Base-by-base conservation (phyloP, 768 basidiomycete species). In the Trametes gibbosa region DNA sequence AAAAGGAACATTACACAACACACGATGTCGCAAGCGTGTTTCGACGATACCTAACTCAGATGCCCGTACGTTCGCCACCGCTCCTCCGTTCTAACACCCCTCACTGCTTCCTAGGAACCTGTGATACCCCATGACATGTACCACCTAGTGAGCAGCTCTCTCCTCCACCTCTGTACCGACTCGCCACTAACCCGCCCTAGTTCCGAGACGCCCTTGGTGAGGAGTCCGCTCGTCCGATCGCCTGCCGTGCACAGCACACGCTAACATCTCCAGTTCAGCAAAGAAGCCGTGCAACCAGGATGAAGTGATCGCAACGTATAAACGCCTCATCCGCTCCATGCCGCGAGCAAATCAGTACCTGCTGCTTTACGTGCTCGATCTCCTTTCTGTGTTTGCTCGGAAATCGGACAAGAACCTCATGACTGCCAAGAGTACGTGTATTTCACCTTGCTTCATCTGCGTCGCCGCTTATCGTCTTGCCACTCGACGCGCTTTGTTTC, bases 11-110 rank as follows among this genome's bases (percentile, higher is more conserved):
- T 19, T 98, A 89, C 71, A 96, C 89, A n/a, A 84, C 93, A 14
- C 96, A 99, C 71, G 96, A 99, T 70, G 94, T 97, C 50, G 96
- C 96, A 19, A 97, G 92, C 66, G 94, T 99, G 54, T 94, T 98
- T 69, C 83, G 96, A 59, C 78, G 96, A 76, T 99, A 93, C 73
- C 84, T 99, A 50, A 98, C 95, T 0, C 90, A 91, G 70, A 93
- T 98, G 90, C 95, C 97, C 32, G 95, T 95, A 67, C 72, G 91
- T 84, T 1, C 21, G 5, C 27, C 37, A 9, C 37, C 42, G 16
- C 19, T 23, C 23, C 21, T 27, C 48, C 53, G 58, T 42, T 34
- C 56, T 51, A 65, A 35, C 43, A 27, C 27, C 48, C 37, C 46
- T 66, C 46, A 50, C 17, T 45, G 27, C 52, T 42, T 14, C 32